Evolutionary conservation across 805 yeast genomes (phyloP), one percentile per base, ranked within the genome.

Genomic region (Suhomyces prunicola): DNA sequence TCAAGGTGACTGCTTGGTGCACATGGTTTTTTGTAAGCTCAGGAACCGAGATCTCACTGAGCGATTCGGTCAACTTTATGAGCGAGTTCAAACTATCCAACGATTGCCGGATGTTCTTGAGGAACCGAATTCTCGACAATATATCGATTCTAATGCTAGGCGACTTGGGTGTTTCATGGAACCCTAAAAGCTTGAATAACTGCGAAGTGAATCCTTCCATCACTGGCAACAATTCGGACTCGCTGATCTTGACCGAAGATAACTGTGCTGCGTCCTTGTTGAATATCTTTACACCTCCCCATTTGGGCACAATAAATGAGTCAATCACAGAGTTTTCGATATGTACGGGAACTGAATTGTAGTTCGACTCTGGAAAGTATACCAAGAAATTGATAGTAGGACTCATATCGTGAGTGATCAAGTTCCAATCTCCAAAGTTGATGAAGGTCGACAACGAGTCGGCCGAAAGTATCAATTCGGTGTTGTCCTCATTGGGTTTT

Each of bases 31-130:
- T 76, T 0, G 96, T 93, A 8, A 83, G 73, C 48, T 80, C 79
- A 0, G 98, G 97, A 36, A 93, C 86, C 1, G 97, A 85, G 65
- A 94, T 93, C 48, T 86, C 87, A 35, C 85, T 82, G 60, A 93
- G 78, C 4, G 87, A 81, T 46, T 80, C 72, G 2, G 90, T 81
- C 50, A 93, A 73, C 54, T 90, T 85, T 31, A 83, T 72, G 51
- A 94, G 77, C 1, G 97, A 88, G 44, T 80, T 77, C 52, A 92
- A 76, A 33, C 90, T 88, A n/a, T 85, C 83, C 17, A 86, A 72
- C 0, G 96, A 80, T 24, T 80, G 77, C 42, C 74, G 72, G 52
- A 90, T 67, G 59, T 90, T 90, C 51, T 80, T 74, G 35, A 81
- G 65, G 2, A 83, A 76, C 17, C 84, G 79, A 13, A 81, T 63